Base-by-base conservation (phyloP, 108 stramenopile genomes). In the Cyclotella choctawhatcheeana region DNA sequence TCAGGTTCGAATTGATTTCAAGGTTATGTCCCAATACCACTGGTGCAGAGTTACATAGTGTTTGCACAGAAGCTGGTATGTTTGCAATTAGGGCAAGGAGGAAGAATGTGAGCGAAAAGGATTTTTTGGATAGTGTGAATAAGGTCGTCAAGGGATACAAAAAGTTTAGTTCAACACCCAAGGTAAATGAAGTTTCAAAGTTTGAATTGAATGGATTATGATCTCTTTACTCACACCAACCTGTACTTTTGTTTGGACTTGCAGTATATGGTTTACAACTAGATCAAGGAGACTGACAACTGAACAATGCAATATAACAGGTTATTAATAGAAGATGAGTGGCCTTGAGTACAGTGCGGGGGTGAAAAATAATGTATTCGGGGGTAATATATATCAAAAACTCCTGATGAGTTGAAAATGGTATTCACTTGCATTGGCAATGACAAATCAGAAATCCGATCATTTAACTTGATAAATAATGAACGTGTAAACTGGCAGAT, bases 81-180 rank as follows among this genome's bases (percentile, higher is more conserved):
- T 99, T 99, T 82, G 99, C 99, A 44, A 99, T 98, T 77, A 89
- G 99, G 35, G 85, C 86, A 25, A 98, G 98, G 75, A 79, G 99
- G 40, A 97, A 97, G 74, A 98, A 98, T 82, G 95, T 96, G 20
- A 74, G 98, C 52, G 99, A 98, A 81, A 97, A 98, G 73, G 99
- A 99, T 80, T 98, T 99, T 69, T 98, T 99, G 98, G 98, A 98
- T 52, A 93, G 94, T 27, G 96, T 99, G 73, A 97, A 97, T 82
- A 98, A 99, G 95, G 99, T 99, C 63, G 98, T 99, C 75, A 99
- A 99, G 92, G 97, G 97, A 62, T 99, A 99, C 93, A 97, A 98
- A 76, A 99, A 99, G 88, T 99, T 99, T 94, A 93, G 91, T 64
- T 91, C 97, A 29, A 99, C 99, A 51, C 98, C 99, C 17, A 99